These are phyloP conservation scores for Euphorbia tirucalli DNA, from an alignment of 345 rosid species.

Conservation along the genomic window DNA sequence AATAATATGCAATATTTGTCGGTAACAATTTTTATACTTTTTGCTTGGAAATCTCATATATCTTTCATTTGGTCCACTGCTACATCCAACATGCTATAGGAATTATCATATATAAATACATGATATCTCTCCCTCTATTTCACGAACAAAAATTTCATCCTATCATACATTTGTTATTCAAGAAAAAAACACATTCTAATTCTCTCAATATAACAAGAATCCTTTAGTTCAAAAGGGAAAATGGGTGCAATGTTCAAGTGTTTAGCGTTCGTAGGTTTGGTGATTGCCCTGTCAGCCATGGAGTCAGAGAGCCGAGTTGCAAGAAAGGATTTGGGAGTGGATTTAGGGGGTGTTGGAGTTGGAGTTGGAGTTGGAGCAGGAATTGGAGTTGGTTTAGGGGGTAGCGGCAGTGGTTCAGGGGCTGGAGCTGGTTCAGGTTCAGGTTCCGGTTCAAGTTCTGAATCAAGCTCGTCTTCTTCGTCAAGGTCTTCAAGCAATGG, in stretches of 20 bases:
- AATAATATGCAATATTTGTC: too few species aligned
- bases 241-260: slow-evolving; percentile 17
- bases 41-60: too few species aligned
- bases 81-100: too few species aligned
- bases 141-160: too few species aligned
- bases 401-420: slow-evolving; percentile 39
- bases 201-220: too few species aligned
- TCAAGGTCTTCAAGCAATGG: slow-evolving; percentile 30
- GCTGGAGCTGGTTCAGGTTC: slow-evolving; percentile 43
- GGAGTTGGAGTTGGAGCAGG: slow-evolving; percentile 47
- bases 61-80: too few species aligned
- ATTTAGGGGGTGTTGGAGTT: slow-evolving; percentile 46
- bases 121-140: too few species aligned
- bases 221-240: too few species aligned
- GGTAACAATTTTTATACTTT: too few species aligned
- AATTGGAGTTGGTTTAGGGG: slow-evolving; percentile 36
- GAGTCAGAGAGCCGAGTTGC: slow-evolving; percentile 41
- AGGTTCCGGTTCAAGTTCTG: slow-evolving; percentile 36
- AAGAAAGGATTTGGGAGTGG: slow-evolving; percentile 52
- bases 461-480: slow-evolving; percentile 37
- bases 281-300: slow-evolving; percentile 22
- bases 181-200: too few species aligned
- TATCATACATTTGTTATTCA: too few species aligned
- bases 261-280: slow-evolving; percentile 21
- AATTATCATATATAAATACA: too few species aligned